phyloP scores from a whole-genome alignment of 2,329 filamentous ascomycete genomes.

The Venturia nashicola region DNA sequence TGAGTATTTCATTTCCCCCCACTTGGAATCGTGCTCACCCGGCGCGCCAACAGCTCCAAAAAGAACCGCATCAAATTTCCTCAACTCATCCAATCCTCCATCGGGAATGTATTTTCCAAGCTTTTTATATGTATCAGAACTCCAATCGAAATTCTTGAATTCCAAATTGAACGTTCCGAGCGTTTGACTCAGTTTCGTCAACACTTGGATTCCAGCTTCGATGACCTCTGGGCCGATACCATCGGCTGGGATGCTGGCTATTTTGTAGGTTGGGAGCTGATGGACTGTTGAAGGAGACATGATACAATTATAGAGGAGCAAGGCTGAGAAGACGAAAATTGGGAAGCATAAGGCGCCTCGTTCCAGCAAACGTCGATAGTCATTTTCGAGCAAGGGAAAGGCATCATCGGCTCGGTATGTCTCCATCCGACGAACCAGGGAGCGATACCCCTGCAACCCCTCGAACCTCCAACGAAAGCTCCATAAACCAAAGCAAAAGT shows the following conservation, averaged over 20 bases:
- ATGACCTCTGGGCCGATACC: slow-evolving; percentile 60
- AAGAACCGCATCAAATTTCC: slow-evolving; percentile 51
- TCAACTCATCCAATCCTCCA: slow-evolving; percentile 44
- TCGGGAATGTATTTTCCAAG: slow-evolving; percentile 54
- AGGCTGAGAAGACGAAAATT: background rate
- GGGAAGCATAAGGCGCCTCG: background rate
- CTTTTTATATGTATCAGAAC: slow-evolving; percentile 52
- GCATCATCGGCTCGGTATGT: background rate
- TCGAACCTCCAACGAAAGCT: background rate
- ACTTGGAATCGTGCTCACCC: slow-evolving; percentile 21
- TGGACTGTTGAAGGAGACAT: slow-evolving; percentile 3
- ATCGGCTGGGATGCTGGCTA: slow-evolving; percentile 57
- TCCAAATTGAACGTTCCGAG: slow-evolving; percentile 46
- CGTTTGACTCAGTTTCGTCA: slow-evolving; percentile 40
- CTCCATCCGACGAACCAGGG: background rate
- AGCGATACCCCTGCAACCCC: background rate
- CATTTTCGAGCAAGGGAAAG: background rate
- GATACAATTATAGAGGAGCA: background rate
- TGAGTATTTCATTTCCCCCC: background rate
- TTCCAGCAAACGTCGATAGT: too few relatives aligned
- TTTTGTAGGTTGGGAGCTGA: slow-evolving; percentile 26
- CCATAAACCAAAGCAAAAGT: background rate
- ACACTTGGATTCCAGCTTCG: slow-evolving; percentile 47
- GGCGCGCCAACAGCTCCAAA: slow-evolving; percentile 58
- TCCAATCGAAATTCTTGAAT: slow-evolving; percentile 55